Base-by-base conservation (phyloP, 2,329 filamentous ascomycete species). In the Nigrospora oryzae region DNA sequence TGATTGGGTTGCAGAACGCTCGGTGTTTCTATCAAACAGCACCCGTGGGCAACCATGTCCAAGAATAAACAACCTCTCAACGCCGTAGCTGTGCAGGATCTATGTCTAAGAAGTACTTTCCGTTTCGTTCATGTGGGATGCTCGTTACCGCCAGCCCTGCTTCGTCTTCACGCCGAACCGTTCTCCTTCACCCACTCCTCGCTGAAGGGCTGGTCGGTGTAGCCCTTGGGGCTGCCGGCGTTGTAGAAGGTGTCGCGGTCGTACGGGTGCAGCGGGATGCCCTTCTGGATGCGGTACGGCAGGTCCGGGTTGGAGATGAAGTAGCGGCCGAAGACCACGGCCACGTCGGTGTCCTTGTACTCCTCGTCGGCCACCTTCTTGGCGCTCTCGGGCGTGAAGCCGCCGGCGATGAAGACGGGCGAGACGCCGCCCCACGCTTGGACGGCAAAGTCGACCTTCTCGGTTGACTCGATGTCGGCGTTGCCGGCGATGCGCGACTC, bases 251-350 rank as follows among this genome's bases (percentile, higher is more conserved):
- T 69, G 30, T 62, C 55, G 7, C 71, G 59, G 52, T 75, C 57
- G 51, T 73, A 75, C 19, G 56, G 53, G 19, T 57, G 65, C 33
- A 75, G 56, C 23, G 60, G 56, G 14, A 73, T 61, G 1, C 67
- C 66, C 45, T 69, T 56, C 50, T 63, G 44, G 32, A 75, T 43
- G 16, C 71, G 60, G 49, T 63, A 73, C 3, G 67, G 63, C 37
- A 76, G 53, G 53, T 75, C 71, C 2, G 72, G 73, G 10, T 63
- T 75, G 16, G 63, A 62, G 50, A 75, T 71, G 45, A 73, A 75
- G 45, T 64, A 65, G 15, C 72, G 56, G 11, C 73, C 73, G 54
- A 74, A 74, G 1, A 66, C 69, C 14, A 73, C 61, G 16, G 58
- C 58, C n/a, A 73, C 54, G 38, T 71, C 65, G 17, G 62, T 59